Evolutionary conservation across 2,329 filamentous ascomycete species (phyloP).

Genomic region (Pleochaeta shiraiana): DNA sequence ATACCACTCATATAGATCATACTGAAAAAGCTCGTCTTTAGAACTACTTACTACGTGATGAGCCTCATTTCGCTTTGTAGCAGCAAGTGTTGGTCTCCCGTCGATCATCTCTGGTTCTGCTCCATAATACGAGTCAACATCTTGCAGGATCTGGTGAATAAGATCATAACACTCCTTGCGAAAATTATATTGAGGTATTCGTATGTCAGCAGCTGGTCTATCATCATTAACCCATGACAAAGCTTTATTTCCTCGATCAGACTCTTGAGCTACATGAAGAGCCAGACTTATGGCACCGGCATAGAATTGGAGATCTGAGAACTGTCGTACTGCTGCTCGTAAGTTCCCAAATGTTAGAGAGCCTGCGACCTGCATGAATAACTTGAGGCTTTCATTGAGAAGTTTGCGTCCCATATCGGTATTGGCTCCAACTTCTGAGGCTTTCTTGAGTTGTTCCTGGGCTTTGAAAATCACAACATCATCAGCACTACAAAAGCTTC

Average conservation of each 20-base stretch:
- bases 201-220: constrained; percentile 46
- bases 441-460: constrained; percentile 80
- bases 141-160: constrained; percentile 60
- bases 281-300: constrained; percentile 82
- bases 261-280: constrained; percentile 60
- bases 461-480: constrained; percentile 98
- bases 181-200: constrained; percentile 42
- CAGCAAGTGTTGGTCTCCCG: constrained; percentile 51
- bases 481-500: constrained; percentile 92
- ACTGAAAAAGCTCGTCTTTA: constrained; percentile 84
- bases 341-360: constrained; percentile 67
- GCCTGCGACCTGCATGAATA: constrained; percentile 77
- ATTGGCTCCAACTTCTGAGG: constrained; percentile 54
- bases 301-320: constrained; percentile 67
- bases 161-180: constrained; percentile 67
- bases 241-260: constrained; percentile 71
- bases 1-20: constrained; percentile 97
- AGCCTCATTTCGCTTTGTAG: constrained; percentile 65
- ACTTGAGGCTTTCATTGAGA: constrained; percentile 67
- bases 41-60: constrained; percentile 79
- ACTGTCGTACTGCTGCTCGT: constrained; percentile 55
- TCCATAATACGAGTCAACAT: constrained; percentile 50
- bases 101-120: constrained; percentile 53
- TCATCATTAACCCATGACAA: constrained; percentile 75
- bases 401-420: constrained; percentile 56